Base-by-base conservation (phyloP, 2,329 filamentous ascomycete genomes). In the Penicillium sp. region DNA sequence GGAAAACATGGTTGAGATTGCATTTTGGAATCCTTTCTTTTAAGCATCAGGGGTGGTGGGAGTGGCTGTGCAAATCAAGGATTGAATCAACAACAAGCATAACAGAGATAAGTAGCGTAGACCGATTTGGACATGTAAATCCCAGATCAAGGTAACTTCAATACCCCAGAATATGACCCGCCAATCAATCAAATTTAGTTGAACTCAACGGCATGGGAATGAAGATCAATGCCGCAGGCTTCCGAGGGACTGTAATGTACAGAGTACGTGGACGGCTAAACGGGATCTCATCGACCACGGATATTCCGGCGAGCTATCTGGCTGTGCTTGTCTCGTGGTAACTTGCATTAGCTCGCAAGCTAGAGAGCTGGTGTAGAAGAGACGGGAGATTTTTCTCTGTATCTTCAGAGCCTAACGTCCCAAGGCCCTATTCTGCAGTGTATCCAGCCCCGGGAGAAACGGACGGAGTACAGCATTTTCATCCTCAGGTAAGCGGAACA, bases 191-290 rank as follows among this genome's bases (percentile, higher is more conserved):
- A 22, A 30, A 12, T 15, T 19, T 4, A 13, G 9, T 22, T 19
- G n/a, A n/a, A 51, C 10, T 35, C 9, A n/a, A 24, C 26, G n/a
- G 49, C 45, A 30, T n/a, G 30, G n/a, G 28, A 13, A 35, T 19
- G 28, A 35, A 15, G 28, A 22, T 2, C n/a, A 35, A 51, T 51
- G 47, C 49, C 49, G 49, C 49, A 22, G 28, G 28, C 28, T 35
- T 51, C 49, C 30, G 49, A 26, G n/a, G n/a, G 10, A 10, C n/a
- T 13, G 2, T 28, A 17, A 9, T 28, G 44, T n/a, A 30, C 19
- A 17, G 45, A 49, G 45, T 49, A 35, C 17, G 30, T 24, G 28
- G 30, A 51, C 49, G 49, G 49, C 49, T 51, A 35, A 35, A 51
- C 30, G 49, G 49, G 49, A 51, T 15, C 28, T 51, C 19, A 13